Evolutionary conservation across 441 rosid species (phyloP).

Genomic region (Gossypium armourianum): DNA sequence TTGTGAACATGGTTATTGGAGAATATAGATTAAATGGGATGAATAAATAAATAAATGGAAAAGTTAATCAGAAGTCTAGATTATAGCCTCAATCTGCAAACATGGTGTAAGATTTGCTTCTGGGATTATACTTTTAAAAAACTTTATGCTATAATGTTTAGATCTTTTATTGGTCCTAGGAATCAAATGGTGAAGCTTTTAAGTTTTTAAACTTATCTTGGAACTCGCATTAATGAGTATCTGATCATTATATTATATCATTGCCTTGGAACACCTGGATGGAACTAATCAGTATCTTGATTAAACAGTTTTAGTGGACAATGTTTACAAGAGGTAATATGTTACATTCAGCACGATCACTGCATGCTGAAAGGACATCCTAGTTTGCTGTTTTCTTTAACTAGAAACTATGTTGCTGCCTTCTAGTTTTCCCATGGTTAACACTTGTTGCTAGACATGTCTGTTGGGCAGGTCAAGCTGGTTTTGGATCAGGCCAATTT

Average conservation of each 20-base stretch:
- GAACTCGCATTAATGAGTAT: not conserved
- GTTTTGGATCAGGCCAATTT: no score
- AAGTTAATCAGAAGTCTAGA: not conserved
- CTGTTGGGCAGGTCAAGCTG: no score
- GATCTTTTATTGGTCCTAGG: not conserved
- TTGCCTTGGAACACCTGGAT: constrained; percentile 2
- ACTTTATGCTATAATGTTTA: not conserved
- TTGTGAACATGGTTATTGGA: no score
- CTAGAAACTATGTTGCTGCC: not conserved
- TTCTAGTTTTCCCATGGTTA: constrained; percentile 2
- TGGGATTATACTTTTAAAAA: no score
- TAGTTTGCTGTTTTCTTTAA: not conserved
- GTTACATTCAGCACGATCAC: not conserved
- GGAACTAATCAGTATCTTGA: not conserved
- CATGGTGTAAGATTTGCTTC: no score
- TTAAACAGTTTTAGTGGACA: not conserved
- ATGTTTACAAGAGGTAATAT: not conserved
- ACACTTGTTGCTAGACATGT: not conserved
- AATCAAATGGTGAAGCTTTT: no score
- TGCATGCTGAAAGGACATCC: not conserved
- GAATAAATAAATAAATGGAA: not conserved
- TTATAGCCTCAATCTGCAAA: no score
- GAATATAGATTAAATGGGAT: no score
- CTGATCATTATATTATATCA: not conserved
- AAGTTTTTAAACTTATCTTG: not conserved